phyloP scores from a whole-genome alignment of 2,329 filamentous ascomycete genomes.

The Alternaria consortialis region DNA sequence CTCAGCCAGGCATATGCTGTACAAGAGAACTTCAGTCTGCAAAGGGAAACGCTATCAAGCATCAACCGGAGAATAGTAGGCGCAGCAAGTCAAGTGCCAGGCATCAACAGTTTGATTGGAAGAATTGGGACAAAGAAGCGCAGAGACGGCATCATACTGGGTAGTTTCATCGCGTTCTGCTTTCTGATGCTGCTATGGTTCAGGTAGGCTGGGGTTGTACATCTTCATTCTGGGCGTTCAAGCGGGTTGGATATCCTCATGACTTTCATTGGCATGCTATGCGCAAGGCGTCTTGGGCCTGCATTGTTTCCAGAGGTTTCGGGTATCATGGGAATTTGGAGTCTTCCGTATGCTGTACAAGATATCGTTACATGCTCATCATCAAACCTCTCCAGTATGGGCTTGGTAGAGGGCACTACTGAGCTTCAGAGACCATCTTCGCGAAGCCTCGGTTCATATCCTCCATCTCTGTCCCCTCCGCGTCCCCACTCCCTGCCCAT shows the following conservation, averaged over 20 bases:
- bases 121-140: slow-evolving; percentile 95
- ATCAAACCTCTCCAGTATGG: not conserved
- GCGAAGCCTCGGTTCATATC: slow-evolving; percentile 71
- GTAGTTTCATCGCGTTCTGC: slow-evolving; percentile 88
- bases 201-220: slow-evolving; percentile 31
- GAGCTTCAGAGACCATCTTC: slow-evolving; percentile 62
- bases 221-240: slow-evolving; percentile 28
- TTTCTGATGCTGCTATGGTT: slow-evolving; percentile 81
- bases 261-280: slow-evolving; percentile 24
- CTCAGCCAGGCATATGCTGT: slow-evolving; percentile 96
- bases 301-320: slow-evolving; percentile 23
- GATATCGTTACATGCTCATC: slow-evolving; percentile 6
- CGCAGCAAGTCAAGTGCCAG: slow-evolving; percentile 89
- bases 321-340: slow-evolving; percentile 14
- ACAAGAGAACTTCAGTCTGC: slow-evolving; percentile 86
- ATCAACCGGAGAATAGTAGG: slow-evolving; percentile 91
- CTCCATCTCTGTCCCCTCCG: slow-evolving; percentile 71
- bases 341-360: slow-evolving; percentile 9
- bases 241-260: slow-evolving; percentile 41
- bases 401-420: not conserved
- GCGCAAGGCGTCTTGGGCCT: slow-evolving; percentile 25
- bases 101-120: slow-evolving; percentile 88
- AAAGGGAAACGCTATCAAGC: slow-evolving; percentile 85
- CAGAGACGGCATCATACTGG: slow-evolving; percentile 93
- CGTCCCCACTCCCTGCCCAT: slow-evolving; percentile 86